A percentile compares a stretch with the other conserved stretches of the same genome.
phyloP scores from a whole-genome alignment of 176 grass and related monocot species.

The Luzula sylvatica region DNA sequence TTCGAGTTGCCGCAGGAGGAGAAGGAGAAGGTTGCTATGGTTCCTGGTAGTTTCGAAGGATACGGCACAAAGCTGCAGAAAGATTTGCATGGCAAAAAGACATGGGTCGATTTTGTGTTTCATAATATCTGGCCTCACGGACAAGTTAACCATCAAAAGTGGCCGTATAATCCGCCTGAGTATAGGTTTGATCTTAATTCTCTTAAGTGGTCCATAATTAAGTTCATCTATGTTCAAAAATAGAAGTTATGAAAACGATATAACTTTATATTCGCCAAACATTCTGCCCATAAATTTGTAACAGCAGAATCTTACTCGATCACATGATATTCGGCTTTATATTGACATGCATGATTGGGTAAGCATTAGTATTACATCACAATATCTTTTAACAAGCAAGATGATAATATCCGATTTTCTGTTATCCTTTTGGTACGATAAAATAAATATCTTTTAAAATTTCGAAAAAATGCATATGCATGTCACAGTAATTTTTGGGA shows the following conservation, averaged over 20 bases:
- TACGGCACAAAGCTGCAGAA: constrained; percentile 42
- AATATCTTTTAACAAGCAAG: too few species aligned
- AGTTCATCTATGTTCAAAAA: background rate
- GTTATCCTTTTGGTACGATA: too few species aligned
- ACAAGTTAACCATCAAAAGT: constrained; percentile 27
- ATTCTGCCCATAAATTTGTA: too few species aligned
- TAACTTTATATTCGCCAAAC: too few species aligned
- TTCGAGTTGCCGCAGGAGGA: constrained; percentile 53
- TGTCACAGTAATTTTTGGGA: too few species aligned
- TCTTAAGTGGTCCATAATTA: background rate
- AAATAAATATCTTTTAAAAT: too few species aligned
- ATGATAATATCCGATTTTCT: too few species aligned
- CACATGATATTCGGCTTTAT: too few species aligned
- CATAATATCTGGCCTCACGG: constrained; percentile 54
- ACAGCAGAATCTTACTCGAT: too few species aligned
- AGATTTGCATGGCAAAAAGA: constrained; percentile 50
- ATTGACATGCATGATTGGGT: too few species aligned
- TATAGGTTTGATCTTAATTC: constrained; percentile 23
- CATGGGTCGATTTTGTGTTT: constrained; percentile 78
- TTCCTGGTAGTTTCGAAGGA: constrained; percentile 30
- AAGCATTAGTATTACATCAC: too few species aligned
- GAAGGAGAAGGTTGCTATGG: constrained; percentile 44
- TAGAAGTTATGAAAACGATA: background rate
- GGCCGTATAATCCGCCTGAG: constrained; percentile 28
- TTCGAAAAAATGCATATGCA: too few species aligned